Evolutionary conservation across 768 basidiomycete genomes (phyloP), one percentile per base, ranked within the genome.

Genomic region (Amanita rubescens): DNA sequence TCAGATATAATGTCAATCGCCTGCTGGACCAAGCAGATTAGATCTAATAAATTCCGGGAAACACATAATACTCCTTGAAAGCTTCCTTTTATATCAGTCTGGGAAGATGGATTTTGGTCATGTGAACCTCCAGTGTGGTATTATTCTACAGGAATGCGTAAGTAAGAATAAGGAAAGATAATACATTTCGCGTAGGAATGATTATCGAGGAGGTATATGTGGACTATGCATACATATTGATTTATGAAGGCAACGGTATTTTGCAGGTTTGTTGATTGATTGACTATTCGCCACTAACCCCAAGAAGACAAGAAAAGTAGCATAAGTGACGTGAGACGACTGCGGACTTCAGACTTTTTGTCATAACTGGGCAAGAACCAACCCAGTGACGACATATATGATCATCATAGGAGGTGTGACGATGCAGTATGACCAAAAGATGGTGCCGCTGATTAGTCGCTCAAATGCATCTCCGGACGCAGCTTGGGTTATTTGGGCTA

Each of bases 341-440:
- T 22, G 20, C 14, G 19, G 41, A 43, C 22, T 10, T 25, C 11
- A 10, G 42, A 24, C 12, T 10, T 17, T 17, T 27, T 14, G 3
- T 53, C 20, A 85, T n/a, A 80, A 60, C 58, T 78, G 80, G 1
- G 82, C 71, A 10, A 89, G 62, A 48, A 82, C 54, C 39, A 95
- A 67, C 1, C 88, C 92, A 24, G 90, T 62, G 41, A 94, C 77
- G 46, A 94, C 88, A 62, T 84, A 86, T 15, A 74, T 62, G 51
- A 93, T 82, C 51, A 84, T 90, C n/a, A 86, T 75, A 2, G 90
- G 88, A 2, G 94, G 93, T 0, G 94, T 94, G 53, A 94, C 72
- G 32, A 92, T 70, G 59, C 90, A 93, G 63, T 95, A 97, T 2
- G 86, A 78, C 91, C 92, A 94, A 65, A 93, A 93, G 55, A 97